Evolutionary conservation across 2,329 filamentous ascomycete species (phyloP).

Genomic region (Nothopassalora personata): DNA sequence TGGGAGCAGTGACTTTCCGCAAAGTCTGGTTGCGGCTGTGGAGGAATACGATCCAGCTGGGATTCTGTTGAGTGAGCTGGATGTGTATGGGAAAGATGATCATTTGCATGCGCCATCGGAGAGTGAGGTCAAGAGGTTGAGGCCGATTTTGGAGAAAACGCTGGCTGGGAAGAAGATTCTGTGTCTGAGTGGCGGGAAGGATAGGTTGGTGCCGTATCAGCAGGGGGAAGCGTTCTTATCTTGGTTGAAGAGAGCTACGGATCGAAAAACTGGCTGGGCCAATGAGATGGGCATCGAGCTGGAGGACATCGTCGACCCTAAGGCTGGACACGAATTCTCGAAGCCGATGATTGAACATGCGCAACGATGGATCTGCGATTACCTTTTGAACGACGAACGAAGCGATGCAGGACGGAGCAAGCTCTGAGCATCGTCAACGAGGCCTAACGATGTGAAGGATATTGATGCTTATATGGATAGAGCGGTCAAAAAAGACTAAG

Average conservation of each 20-base stretch:
- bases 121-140: slow-evolving; percentile 41
- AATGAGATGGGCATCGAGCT: slow-evolving; percentile 53
- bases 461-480: background rate
- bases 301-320: slow-evolving; percentile 63
- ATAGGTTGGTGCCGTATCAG: slow-evolving; percentile 67
- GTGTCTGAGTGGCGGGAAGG: slow-evolving; percentile 59
- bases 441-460: background rate
- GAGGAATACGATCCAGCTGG: slow-evolving; percentile 68
- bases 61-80: slow-evolving; percentile 54
- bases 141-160: slow-evolving; percentile 26
- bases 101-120: slow-evolving; percentile 37
- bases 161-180: slow-evolving; percentile 59
- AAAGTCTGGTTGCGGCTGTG: slow-evolving; percentile 58
- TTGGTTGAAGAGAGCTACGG: slow-evolving; percentile 53
- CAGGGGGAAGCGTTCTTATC: slow-evolving; percentile 56
- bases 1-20: slow-evolving; percentile 72
- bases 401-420: slow-evolving; percentile 8
- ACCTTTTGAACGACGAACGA: slow-evolving; percentile 29
- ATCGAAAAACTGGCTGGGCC: slow-evolving; percentile 45
- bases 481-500: background rate
- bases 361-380: slow-evolving; percentile 54
- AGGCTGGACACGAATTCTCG: slow-evolving; percentile 65
- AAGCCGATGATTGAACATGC: slow-evolving; percentile 62
- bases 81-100: slow-evolving; percentile 26
- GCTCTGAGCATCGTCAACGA: slow-evolving; percentile 7